phyloP scores from a whole-genome alignment of 2,329 filamentous ascomycete genomes.

The Xylariaceae sp. region DNA sequence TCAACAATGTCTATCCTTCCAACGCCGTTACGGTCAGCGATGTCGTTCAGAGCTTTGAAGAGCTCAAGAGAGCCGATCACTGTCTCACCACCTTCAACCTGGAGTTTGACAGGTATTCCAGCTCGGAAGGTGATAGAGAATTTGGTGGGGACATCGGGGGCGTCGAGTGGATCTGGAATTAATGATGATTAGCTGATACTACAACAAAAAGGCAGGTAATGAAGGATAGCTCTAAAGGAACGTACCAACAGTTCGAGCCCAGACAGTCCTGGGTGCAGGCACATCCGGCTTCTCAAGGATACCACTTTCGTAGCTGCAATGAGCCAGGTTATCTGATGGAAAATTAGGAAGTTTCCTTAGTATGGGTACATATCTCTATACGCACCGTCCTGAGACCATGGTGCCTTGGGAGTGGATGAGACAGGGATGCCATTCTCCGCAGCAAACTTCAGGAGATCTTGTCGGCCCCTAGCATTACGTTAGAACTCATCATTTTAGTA shows the following conservation, averaged over 20 bases:
- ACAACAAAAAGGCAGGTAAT: too few species aligned
- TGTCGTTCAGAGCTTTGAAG: slow-evolving; percentile 73
- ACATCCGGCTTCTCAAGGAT: slow-evolving; percentile 66
- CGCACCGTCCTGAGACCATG: slow-evolving; percentile 17
- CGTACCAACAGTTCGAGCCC: slow-evolving; percentile 62
- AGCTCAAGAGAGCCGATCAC: slow-evolving; percentile 74
- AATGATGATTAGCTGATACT: background rate
- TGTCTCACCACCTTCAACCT: slow-evolving; percentile 57
- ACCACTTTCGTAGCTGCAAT: slow-evolving; percentile 54
- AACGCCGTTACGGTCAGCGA: slow-evolving; percentile 71
- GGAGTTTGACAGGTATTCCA: slow-evolving; percentile 70
- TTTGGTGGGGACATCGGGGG: slow-evolving; percentile 73
- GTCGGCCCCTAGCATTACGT: slow-evolving; percentile 55
- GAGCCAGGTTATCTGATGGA: slow-evolving; percentile 18
- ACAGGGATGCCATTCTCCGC: slow-evolving; percentile 21
- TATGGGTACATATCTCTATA: background rate
- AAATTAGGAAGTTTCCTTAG: background rate
- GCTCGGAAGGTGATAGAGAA: slow-evolving; percentile 76
- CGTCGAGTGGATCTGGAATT: slow-evolving; percentile 63
- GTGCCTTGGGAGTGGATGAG: slow-evolving; percentile 21
- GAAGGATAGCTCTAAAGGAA: background rate
- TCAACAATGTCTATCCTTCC: slow-evolving; percentile 80
- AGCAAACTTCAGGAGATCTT: slow-evolving; percentile 70
- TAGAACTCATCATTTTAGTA: slow-evolving; percentile 3
- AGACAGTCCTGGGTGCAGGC: slow-evolving; percentile 72